These are phyloP conservation scores for Fusarium continuum DNA, from an alignment of 2,329 filamentous ascomycete species.

Conservation along the genomic window DNA sequence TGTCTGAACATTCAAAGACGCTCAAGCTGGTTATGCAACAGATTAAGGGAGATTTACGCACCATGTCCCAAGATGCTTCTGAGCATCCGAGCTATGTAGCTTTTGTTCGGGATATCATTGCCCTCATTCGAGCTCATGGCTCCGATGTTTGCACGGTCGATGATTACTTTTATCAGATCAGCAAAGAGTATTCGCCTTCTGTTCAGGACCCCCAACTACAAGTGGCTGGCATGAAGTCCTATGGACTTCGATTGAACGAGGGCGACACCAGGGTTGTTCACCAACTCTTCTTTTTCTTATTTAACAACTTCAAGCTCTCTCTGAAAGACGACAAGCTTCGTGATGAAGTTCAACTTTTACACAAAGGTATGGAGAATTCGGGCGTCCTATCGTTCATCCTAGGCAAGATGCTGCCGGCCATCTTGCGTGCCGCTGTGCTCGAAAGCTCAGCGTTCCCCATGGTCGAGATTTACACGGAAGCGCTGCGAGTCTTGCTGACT, in stretches of 20 bases:
- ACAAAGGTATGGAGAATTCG: conserved; percentile 57
- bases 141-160: conserved; percentile 64
- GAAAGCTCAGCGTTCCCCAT: conserved; percentile 56
- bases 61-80: conserved; percentile 47
- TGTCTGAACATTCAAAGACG: conserved; percentile 54
- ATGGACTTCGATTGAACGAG: conserved; percentile 64
- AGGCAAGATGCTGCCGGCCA: conserved; percentile 63
- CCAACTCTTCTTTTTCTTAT: conserved; percentile 65
- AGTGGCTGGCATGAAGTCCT: conserved; percentile 63
- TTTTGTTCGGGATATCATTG: conserved; percentile 63
- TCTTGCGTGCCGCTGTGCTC: conserved; percentile 52
- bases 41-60: conserved; percentile 60
- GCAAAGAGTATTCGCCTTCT: conserved; percentile 64
- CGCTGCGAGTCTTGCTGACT: conserved; percentile 51
- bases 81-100: conserved; percentile 59
- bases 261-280: conserved; percentile 58
- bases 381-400: conserved; percentile 59
- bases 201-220: conserved; percentile 65
- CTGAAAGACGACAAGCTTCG: conserved; percentile 59
- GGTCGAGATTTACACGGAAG: conserved; percentile 60
- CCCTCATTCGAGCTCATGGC: conserved; percentile 63
- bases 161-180: conserved; percentile 65
- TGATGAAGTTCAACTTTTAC: conserved; percentile 57
- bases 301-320: conserved; percentile 65
- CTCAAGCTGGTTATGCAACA: conserved; percentile 62